Evolutionary conservation across 2,329 filamentous ascomycete genomes (phyloP).

Genomic region (Fonsecaea multimorphosa): DNA sequence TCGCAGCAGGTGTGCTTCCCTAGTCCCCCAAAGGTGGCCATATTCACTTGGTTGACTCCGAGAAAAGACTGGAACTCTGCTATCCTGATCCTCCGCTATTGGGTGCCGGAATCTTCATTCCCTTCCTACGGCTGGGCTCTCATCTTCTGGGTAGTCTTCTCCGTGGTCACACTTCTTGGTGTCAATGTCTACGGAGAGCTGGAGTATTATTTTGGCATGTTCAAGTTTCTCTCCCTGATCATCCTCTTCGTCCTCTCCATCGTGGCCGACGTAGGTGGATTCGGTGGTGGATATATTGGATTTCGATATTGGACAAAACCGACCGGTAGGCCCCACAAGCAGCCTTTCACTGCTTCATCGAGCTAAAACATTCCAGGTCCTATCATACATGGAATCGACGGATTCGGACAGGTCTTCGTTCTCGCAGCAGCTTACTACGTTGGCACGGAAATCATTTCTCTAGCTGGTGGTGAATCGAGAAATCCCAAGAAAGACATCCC

Average conservation of each 20-base stretch:
- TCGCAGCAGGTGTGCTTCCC: neutral
- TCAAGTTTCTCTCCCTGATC: slow-evolving; percentile 46
- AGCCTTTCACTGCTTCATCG: neutral
- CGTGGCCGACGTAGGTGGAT: slow-evolving; percentile 46
- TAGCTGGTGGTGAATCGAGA: slow-evolving; percentile 62
- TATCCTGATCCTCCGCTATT: slow-evolving; percentile 53
- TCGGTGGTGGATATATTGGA: slow-evolving; percentile 60
- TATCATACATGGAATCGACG: slow-evolving; percentile 46
- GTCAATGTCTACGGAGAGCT: slow-evolving; percentile 61
- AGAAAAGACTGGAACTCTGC: slow-evolving; percentile 54
- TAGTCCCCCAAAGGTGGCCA: too few species aligned
- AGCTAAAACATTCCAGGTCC: slow-evolving; percentile 36
- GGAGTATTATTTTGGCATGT: slow-evolving; percentile 53
- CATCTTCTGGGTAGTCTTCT: slow-evolving; percentile 55
- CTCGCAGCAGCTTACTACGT: slow-evolving; percentile 47
- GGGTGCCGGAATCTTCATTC: slow-evolving; percentile 48
- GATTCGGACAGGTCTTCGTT: slow-evolving; percentile 47
- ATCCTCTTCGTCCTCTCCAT: slow-evolving; percentile 45
- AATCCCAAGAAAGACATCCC: slow-evolving; percentile 62
- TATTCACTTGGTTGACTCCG: neutral
- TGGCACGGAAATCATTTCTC: slow-evolving; percentile 59
- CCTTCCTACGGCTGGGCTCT: slow-evolving; percentile 56
- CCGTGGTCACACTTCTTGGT: slow-evolving; percentile 49
- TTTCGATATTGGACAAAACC: slow-evolving; percentile 76
- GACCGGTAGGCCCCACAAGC: neutral